A percentile compares a stretch with the other conserved stretches of the same genome.
Evolutionary conservation across 169 alveolate species (phyloP).

Genomic region (Theileria annulata): DNA sequence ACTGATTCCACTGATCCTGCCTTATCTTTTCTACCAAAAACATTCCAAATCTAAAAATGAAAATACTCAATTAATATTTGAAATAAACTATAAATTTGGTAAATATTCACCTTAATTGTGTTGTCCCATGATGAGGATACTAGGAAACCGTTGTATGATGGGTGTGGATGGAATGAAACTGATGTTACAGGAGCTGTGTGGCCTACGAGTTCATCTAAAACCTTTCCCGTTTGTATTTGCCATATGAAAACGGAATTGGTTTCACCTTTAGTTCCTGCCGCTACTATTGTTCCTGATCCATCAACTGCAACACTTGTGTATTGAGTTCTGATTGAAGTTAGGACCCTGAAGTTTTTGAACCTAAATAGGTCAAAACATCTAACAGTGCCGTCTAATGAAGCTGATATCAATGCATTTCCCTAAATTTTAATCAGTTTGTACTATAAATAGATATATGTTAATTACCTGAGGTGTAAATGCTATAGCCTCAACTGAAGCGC

Average conservation of each 20-base stretch:
- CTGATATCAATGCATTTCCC: slow-evolving; percentile 91
- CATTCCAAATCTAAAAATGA: slow-evolving; percentile 67
- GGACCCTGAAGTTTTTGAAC: slow-evolving; percentile 87
- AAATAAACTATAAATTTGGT: neutral
- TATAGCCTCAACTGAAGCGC: slow-evolving; percentile 89
- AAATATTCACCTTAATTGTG: slow-evolving; percentile 88
- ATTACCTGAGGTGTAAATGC: slow-evolving; percentile 87
- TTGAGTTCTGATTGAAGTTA: slow-evolving; percentile 85
- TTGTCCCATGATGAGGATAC: slow-evolving; percentile 96
- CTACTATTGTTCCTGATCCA: slow-evolving; percentile 93
- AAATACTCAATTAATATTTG: neutral
- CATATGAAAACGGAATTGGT: slow-evolving; percentile 77
- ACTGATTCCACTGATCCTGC: slow-evolving; percentile 89
- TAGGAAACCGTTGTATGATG: slow-evolving; percentile 79
- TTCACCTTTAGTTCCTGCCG: slow-evolving; percentile 96
- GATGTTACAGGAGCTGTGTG: slow-evolving; percentile 92
- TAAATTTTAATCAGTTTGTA: neutral
- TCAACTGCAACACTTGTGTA: slow-evolving; percentile 93
- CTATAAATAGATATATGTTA: neutral
- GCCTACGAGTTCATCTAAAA: slow-evolving; percentile 81
- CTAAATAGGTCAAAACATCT: slow-evolving; percentile 95
- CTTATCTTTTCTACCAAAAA: slow-evolving; percentile 83
- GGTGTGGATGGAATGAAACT: slow-evolving; percentile 83
- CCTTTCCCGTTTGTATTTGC: slow-evolving; percentile 77
- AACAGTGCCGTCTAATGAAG: slow-evolving; percentile 97